Base-by-base conservation (phyloP, 148 eudicot species). In the Amaranthus palmeri region DNA sequence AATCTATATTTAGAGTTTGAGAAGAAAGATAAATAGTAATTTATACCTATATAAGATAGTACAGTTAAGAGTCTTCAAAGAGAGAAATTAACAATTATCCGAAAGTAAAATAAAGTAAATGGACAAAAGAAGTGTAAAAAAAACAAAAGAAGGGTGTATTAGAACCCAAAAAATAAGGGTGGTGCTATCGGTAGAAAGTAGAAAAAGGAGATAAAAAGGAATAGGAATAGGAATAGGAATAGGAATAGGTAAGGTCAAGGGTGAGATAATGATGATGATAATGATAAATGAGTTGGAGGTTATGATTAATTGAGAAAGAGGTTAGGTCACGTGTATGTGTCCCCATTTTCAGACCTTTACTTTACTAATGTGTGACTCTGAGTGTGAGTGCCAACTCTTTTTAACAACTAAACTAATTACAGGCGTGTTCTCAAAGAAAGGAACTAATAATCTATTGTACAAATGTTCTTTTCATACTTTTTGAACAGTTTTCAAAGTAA, bases 261-360 rank as follows among this genome's bases (percentile, higher is more conserved):
- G 57, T 9, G 36, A 25, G 36, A 25, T 25, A 25, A 25, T 25
- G 36, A 25, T 25, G 36, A 25, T 25, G 77, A 77, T 73, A 73
- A 77, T 77, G 81, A 77, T 74, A 54, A 67, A 59, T 54, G 60
- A 66, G 76, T 81, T 77, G 84, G 80, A 73, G 79, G 81, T 67
- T 78, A 78, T 68, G 81, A 68, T 78, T 78, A 59, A 61, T 60
- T 45, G 45, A 73, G 49, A 69, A 76, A 65, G 80, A 60, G 65
- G 81, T 77, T 83, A 67, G 74, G 64, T 83, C 85, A 83, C 85
- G 83, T 79, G 78, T 74, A 66, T 54, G 6, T 72, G 71, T 70
- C 81, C 54, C 81, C 69, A 3, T 17, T 40, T 61, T 59, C 40
- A 10, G 7, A 8, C 68, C 48, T 70, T 46, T 41, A 41, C 40